Conservation (phyloP, 2,329 filamentous ascomycete species). For the Trichoderma sp. region DNA sequence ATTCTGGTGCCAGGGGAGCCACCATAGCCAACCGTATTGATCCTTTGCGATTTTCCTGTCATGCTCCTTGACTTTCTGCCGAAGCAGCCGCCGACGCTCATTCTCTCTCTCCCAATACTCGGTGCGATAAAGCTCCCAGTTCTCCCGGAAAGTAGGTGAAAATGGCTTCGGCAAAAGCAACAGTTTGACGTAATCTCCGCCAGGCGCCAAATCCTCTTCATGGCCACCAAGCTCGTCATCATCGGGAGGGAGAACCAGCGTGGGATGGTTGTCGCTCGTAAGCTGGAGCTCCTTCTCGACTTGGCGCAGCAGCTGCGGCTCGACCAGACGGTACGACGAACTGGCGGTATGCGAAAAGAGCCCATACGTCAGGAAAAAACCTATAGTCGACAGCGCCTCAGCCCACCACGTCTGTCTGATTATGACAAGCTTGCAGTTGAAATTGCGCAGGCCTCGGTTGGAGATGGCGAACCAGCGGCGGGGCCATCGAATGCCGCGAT, state of each 20-base stretch:
- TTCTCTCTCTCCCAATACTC: constrained; percentile 99
- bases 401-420: constrained; percentile 79
- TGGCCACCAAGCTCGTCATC: constrained; percentile 65
- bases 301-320: constrained; percentile 58
- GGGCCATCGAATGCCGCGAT: constrained; percentile 91
- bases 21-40: constrained; percentile 77
- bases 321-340: constrained; percentile 74
- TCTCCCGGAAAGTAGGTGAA: constrained; percentile 88
- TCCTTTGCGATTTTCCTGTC: constrained; percentile 66
- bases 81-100: constrained; percentile 72
- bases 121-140: constrained; percentile 90
- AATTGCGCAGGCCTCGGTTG: constrained; percentile 82
- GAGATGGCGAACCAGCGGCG: constrained; percentile 84
- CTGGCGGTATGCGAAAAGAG: constrained; percentile 64
- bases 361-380: constrained; percentile 75
- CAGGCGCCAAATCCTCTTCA: constrained; percentile 86
- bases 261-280: constrained; percentile 40
- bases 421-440: constrained; percentile 95
- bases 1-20: constrained; percentile 64
- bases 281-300: constrained; percentile 58
- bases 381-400: constrained; percentile 68
- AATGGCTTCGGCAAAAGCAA: constrained; percentile 92
- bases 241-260: constrained; percentile 42
- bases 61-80: constrained; percentile 64
- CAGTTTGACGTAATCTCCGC: constrained; percentile 88